Conservation (phyloP, 2,329 filamentous ascomycete genomes). For the Pezicula radicicola region DNA sequence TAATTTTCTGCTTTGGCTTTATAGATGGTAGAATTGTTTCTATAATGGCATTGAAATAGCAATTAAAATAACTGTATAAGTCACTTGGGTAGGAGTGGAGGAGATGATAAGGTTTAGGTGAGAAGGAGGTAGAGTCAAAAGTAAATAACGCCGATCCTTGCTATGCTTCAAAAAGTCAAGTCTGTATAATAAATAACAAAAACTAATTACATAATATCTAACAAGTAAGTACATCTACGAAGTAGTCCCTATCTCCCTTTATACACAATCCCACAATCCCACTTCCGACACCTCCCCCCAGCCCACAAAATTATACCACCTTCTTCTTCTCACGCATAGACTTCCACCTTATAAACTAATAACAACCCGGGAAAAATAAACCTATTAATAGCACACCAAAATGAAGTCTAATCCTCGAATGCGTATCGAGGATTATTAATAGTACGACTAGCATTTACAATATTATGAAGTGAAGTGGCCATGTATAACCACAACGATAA, state of each 20-base stretch:
- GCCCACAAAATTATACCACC: background rate
- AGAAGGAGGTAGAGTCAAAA: too few relatives aligned
- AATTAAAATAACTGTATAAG: too few relatives aligned
- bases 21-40: too few relatives aligned
- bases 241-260: background rate
- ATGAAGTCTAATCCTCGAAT: conserved; percentile 55
- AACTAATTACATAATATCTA: too few relatives aligned
- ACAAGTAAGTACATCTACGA: background rate
- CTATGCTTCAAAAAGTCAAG: too few relatives aligned
- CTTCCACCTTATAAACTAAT: conserved; percentile 40
- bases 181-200: too few relatives aligned
- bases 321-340: conserved; percentile 21
- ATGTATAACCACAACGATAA: conserved; percentile 61
- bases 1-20: too few relatives aligned
- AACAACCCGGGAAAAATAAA: conserved; percentile 47
- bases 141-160: too few relatives aligned
- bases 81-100: too few relatives aligned
- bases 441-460: conserved; percentile 57
- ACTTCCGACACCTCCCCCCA: background rate
- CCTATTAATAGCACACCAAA: conserved; percentile 58
- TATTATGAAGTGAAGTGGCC: conserved; percentile 60
- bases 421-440: conserved; percentile 54
- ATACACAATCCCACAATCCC: background rate
- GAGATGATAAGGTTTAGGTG: too few relatives aligned
- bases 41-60: too few relatives aligned